Evolutionary conservation across 1,284 basidiomycete species (phyloP).

Genomic region (Polyporus tsugae): DNA sequence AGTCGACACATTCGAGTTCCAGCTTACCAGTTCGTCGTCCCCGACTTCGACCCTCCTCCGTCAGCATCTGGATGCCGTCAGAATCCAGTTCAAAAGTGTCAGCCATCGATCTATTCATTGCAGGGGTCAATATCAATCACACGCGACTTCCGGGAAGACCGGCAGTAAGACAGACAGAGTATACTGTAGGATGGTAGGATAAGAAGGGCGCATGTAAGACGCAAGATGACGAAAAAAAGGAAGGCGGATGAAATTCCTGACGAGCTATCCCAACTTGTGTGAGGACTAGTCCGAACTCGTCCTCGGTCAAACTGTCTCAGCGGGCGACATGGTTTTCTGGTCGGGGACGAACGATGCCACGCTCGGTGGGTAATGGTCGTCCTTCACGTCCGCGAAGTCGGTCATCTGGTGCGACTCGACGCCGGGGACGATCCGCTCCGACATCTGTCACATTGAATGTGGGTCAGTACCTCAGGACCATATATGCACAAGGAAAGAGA

Average conservation of each 20-base stretch:
- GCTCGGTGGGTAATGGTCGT: not conserved
- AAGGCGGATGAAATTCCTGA: no score
- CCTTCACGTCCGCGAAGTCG: constrained; percentile 20
- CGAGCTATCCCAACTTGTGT: no score
- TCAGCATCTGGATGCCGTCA: not conserved
- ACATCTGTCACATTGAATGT: constrained; percentile 14
- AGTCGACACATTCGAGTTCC: not conserved
- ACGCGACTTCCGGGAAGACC: not conserved
- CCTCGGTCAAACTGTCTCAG: not conserved
- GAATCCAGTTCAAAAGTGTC: not conserved
- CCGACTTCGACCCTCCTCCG: not conserved
- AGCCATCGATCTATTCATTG: not conserved
- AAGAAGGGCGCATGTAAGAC: not conserved
- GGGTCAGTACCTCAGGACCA: not conserved
- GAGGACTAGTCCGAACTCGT: no score
- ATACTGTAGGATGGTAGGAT: not conserved
- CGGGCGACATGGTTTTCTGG: not conserved
- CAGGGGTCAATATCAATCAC: not conserved
- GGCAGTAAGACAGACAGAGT: not conserved
- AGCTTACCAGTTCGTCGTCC: not conserved
- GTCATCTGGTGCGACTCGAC: constrained; percentile 39
- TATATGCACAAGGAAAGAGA: not conserved
- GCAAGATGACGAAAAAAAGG: not conserved
- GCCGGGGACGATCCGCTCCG: constrained; percentile 37
- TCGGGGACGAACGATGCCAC: not conserved